Base-by-base conservation (phyloP, 2,329 filamentous ascomycete species). In the Pseudocercospora cruenta region DNA sequence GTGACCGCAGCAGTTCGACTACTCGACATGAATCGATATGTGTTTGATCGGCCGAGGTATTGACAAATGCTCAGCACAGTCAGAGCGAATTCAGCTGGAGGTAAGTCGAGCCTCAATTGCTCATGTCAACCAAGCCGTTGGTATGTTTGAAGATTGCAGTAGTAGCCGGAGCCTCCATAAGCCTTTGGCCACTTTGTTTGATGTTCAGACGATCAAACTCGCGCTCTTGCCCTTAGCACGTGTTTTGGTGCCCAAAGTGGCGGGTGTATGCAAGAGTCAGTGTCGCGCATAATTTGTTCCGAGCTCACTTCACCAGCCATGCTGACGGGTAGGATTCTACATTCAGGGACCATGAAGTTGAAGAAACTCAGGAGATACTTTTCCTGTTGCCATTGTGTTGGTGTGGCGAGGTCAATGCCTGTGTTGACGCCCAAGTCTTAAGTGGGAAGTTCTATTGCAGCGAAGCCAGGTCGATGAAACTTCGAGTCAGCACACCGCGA, bases 401-500 rank as follows among this genome's bases (percentile, higher is more conserved):
- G 19, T 53, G 24, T 28, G 55, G 19, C n/a, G 55, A 43, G 31
- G 31, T 28, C 55, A 36, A 21, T 21, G 55, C 36, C n/a, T 22
- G 59, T 61, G 28, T 51, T 53, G 59, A 45, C 36, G 55, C 28
- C 55, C 31, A 58, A 21, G 19, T 24, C 10, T 58, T 58, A 58
- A 43, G 28, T 59, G 33, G 51, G 39, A 24, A 49, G 31, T 28
- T n/a, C 24, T 64, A 64, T 63, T 58, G 51, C 65, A 67, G 54
- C 64, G 54, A 57, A 62, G 19, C 31, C 60, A 43, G 43, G 21
- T 55, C n/a, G 33, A 28, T 51, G 55, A 49, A 12, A 51, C 22
- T 2, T 24, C 58, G 65, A 67, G 65, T 67, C 62, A 64, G 61
- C 54, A 62, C 65, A 67, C 61, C 58, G 65, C 62, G 62, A 62